phyloP scores from a whole-genome alignment of 2,329 filamentous ascomycete genomes.

The Hymenoscyphus salicellus region DNA sequence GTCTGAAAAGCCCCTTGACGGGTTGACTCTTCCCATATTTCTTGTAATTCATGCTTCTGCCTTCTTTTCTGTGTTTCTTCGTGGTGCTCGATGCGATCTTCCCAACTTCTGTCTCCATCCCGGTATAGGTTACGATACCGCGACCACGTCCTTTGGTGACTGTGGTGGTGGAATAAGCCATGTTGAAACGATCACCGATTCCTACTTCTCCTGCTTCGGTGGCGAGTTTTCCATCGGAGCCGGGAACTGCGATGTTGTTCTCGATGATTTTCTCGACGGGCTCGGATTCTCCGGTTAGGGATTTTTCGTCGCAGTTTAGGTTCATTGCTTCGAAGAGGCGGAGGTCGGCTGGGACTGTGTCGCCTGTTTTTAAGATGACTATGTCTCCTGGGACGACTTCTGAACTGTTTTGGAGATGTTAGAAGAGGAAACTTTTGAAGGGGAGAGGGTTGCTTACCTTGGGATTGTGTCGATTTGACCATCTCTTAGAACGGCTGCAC shows the following conservation, averaged over 20 bases:
- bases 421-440: not conserved
- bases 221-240: conserved; percentile 24
- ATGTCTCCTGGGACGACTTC: conserved; percentile 74
- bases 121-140: conserved; percentile 53
- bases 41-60: conserved; percentile 44
- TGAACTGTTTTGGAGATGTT: conserved; percentile 37
- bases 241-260: conserved; percentile 40
- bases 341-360: conserved; percentile 92
- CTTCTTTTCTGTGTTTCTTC: conserved; percentile 52
- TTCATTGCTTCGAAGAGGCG: conserved; percentile 55
- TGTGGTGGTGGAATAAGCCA: conserved; percentile 54
- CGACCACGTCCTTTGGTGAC: conserved; percentile 54
- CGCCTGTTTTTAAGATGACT: conserved; percentile 85
- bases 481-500: conserved; percentile 54
- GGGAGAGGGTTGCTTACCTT: conserved; percentile 21
- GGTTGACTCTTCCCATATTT: conserved; percentile 45
- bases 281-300: conserved; percentile 96
- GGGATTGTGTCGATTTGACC: conserved; percentile 44
- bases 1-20: conserved; percentile 49
- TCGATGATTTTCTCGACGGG: conserved; percentile 77
- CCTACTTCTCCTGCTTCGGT: conserved; percentile 44
- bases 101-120: conserved; percentile 57
- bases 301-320: conserved; percentile 77
- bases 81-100: conserved; percentile 51
- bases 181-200: conserved; percentile 53